Percentiles rank a stretch among this genome's conserved stretches.
Conservation (phyloP, 345 rosid species). For the Carallia brachiata region DNA sequence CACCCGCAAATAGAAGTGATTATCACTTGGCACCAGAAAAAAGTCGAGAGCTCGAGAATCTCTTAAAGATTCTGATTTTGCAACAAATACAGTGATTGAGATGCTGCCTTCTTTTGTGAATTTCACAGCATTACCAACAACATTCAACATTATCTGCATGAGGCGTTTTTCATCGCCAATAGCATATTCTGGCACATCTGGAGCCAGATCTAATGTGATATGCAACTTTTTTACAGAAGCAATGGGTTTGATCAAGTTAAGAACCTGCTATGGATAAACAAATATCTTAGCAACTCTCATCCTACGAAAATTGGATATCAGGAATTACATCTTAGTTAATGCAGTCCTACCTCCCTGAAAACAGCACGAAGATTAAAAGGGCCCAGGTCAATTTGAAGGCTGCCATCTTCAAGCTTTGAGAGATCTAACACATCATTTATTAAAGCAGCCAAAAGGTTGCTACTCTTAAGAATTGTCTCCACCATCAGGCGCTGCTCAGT, state of each 20-base stretch:
- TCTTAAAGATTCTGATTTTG: constrained; percentile 62
- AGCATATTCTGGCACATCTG: constrained; percentile 84
- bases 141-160: constrained; percentile 77
- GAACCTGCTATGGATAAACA: constrained; percentile 54
- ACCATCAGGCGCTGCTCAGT: constrained; percentile 97
- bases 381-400: constrained; percentile 77
- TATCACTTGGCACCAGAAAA: constrained; percentile 57
- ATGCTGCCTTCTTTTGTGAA: constrained; percentile 89
- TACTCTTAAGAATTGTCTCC: constrained; percentile 92
- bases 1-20: constrained; percentile 77
- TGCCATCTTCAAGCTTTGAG: constrained; percentile 98
- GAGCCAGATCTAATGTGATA: constrained; percentile 64
- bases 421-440: constrained; percentile 97
- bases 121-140: constrained; percentile 93
- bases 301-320: neutral
- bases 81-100: constrained; percentile 67
- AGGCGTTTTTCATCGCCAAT: constrained; percentile 92
- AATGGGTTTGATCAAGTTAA: constrained; percentile 83
- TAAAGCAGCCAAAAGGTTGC: constrained; percentile 81
- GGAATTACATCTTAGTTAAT: neutral
- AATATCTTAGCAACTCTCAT: constrained; percentile 4
- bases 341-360: constrained; percentile 63
- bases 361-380: constrained; percentile 69
- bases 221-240: constrained; percentile 81
- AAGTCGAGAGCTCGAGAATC: constrained; percentile 67